Evolutionary conservation across 169 alveolate genomes (phyloP).

Genomic region (Pseudocohnilembus persalinus): DNA sequence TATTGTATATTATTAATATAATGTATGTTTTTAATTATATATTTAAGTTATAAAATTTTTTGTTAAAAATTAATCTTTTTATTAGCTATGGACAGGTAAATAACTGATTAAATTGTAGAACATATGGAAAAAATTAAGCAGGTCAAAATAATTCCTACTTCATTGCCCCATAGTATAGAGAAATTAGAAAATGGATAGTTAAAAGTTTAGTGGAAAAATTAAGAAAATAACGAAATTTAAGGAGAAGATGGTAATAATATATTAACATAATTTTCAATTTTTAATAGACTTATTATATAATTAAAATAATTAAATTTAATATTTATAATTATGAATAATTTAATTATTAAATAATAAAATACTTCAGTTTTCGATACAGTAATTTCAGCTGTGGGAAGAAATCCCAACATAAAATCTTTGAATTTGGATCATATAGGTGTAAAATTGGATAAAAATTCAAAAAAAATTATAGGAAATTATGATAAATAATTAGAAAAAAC

Average conservation of each 20-base stretch:
- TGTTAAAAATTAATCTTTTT: not conserved
- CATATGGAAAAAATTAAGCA: not conserved
- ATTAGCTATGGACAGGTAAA: not conserved
- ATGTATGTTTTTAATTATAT: not conserved
- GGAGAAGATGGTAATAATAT: conserved; percentile 28
- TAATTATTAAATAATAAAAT: conserved; percentile 26
- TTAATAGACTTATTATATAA: too few species aligned
- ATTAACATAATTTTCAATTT: too few species aligned
- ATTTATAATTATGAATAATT: conserved; percentile 4
- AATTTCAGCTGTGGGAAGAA: conserved; percentile 80
- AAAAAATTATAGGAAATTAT: conserved; percentile 49
- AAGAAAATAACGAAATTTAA: conserved; percentile 31
- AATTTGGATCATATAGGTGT: conserved; percentile 58
- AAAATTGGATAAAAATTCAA: conserved; percentile 37
- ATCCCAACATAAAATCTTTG: conserved; percentile 58
- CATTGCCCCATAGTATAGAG: not conserved
- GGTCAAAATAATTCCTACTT: conserved; percentile 8
- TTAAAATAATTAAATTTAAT: conserved; percentile 12
- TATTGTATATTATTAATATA: too few species aligned
- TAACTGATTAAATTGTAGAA: not conserved
- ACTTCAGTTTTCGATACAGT: conserved; percentile 71
- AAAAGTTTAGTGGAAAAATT: conserved; percentile 46
- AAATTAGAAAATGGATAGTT: conserved; percentile 34
- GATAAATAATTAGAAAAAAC: conserved; percentile 70
- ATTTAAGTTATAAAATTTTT: not conserved